These are phyloP conservation scores for Rhizopogon vesiculosus DNA, from an alignment of 768 basidiomycete genomes.

Conservation along the genomic window DNA sequence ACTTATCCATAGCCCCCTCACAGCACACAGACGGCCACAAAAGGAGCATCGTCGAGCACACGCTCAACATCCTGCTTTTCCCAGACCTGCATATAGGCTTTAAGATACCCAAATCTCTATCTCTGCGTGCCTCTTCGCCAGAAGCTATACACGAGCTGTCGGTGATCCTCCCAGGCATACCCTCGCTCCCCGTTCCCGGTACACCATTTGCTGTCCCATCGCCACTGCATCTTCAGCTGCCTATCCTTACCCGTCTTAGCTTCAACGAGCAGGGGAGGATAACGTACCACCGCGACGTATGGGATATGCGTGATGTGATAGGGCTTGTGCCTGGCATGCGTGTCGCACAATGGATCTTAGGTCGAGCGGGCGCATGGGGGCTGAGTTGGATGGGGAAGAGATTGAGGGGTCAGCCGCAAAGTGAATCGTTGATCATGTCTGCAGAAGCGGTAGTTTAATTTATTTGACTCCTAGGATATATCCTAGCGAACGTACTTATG, in stretches of 20 bases:
- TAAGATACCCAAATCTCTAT: constrained; percentile 35
- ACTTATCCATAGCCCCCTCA: background rate
- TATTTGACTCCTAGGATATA: too few relatives aligned
- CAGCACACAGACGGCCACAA: constrained; percentile 58
- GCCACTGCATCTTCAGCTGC: constrained; percentile 71
- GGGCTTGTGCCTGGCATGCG: constrained; percentile 67
- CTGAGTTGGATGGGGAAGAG: constrained; percentile 33
- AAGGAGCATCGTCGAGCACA: constrained; percentile 75
- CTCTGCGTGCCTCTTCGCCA: constrained; percentile 25
- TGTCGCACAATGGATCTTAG: constrained; percentile 63
- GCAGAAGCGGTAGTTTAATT: background rate
- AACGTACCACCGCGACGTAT: constrained; percentile 75
- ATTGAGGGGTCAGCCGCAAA: background rate
- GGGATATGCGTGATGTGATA: constrained; percentile 77
- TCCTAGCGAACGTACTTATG: too few relatives aligned
- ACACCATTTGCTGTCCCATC: constrained; percentile 56
- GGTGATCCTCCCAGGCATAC: constrained; percentile 30
- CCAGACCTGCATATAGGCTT: constrained; percentile 60
- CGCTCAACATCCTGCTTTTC: constrained; percentile 69
- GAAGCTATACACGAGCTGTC: constrained; percentile 20
- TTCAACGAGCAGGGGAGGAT: constrained; percentile 84
- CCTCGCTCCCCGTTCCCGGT: constrained; percentile 53
- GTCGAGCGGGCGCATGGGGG: constrained; percentile 55
- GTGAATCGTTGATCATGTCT: background rate
- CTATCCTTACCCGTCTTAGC: constrained; percentile 63